Percentiles rank a stretch among this genome's conserved stretches.
These are phyloP conservation scores for Fusarium tuaranense DNA, from an alignment of 2,329 filamentous ascomycete genomes.

Conservation along the genomic window DNA sequence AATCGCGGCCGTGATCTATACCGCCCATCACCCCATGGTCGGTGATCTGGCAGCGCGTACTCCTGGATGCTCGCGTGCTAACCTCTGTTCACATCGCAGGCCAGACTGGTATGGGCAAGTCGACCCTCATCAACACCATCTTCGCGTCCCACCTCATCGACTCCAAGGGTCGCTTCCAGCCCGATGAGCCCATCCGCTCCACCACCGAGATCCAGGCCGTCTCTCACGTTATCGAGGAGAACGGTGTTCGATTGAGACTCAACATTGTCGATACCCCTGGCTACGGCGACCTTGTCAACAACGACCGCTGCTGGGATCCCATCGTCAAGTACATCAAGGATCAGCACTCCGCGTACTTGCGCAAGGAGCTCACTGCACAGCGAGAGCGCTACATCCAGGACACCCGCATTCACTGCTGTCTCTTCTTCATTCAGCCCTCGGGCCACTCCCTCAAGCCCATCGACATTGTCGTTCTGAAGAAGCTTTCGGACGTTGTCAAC, in stretches of 20 bases:
- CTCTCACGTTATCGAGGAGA: conserved; percentile 99
- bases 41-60: conserved; percentile 6
- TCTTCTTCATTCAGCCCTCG: conserved; percentile 99
- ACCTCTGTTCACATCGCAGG: conserved; percentile 63
- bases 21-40: conserved; percentile 32
- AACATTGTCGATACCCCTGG: conserved; percentile 99
- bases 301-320: conserved; percentile 99
- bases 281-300: conserved; percentile 99
- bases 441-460: conserved; percentile 99
- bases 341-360: conserved; percentile 98
- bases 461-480: conserved; percentile 99
- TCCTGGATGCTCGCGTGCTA: conserved; percentile 23
- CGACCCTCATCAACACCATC: conserved; percentile 99
- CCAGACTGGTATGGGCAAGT: conserved; percentile 98
- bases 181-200: conserved; percentile 91
- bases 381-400: conserved; percentile 99
- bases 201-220: conserved; percentile 99
- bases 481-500: conserved; percentile 98
- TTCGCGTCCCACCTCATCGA: conserved; percentile 99
- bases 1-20: conserved; percentile 22
- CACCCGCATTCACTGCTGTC: conserved; percentile 98
- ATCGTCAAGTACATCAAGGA: conserved; percentile 99
- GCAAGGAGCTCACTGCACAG: conserved; percentile 99
- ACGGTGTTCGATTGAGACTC: conserved; percentile 94
- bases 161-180: conserved; percentile 93